Evolutionary conservation across 805 yeast species (phyloP), one percentile per base, ranked within the genome.

Genomic region (Spathaspora girioi): DNA sequence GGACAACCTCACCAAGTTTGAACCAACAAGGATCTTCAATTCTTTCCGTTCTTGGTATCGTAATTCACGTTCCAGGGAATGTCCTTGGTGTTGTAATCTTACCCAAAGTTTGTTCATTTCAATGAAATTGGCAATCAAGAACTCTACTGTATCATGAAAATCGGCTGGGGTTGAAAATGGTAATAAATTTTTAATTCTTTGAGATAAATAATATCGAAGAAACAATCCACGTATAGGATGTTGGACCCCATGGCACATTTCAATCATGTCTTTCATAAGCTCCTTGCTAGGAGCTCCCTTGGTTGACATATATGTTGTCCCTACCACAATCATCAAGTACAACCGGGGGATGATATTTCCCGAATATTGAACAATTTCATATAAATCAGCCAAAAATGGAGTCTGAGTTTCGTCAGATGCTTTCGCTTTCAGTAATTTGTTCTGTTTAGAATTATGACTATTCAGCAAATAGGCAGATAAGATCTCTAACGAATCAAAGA

Each of bases 51-150:
- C 98, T 53, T 76, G 78, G 19, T 78, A 80, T 51, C 97, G 78
- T 65, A 86, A 81, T 38, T 77, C 82, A 40, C 89, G 79, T 60
- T 93, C 97, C 42, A 87, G 80, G 3, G 93, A 81, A 55, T 90
- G 97, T 1, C 98, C 98, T 68, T 91, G 97, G 65, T 92, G 97
- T 69, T 93, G 98, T 57, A 92, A 74, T 48, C 99, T 80, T 3
- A 94, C 98, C 99, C 99, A 94, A 45, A 94, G 76, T 67, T 94
- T 94, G 73, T 94, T 94, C 99, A 94, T 94, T 66, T 94, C 99
- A 51, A 93, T 84, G 66, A 94, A 94, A 66, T 94, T 94, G 17
- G 89, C 82, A 48, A 89, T 78, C 35, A 92, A 80, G 62, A 92
- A 93, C 52, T 84, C 83, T 42, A 90, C 86, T 2, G 92, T 83